Base-by-base conservation (phyloP, 495 filamentous ascomycete species). In the Hypoxylon lienhwacheense region DNA sequence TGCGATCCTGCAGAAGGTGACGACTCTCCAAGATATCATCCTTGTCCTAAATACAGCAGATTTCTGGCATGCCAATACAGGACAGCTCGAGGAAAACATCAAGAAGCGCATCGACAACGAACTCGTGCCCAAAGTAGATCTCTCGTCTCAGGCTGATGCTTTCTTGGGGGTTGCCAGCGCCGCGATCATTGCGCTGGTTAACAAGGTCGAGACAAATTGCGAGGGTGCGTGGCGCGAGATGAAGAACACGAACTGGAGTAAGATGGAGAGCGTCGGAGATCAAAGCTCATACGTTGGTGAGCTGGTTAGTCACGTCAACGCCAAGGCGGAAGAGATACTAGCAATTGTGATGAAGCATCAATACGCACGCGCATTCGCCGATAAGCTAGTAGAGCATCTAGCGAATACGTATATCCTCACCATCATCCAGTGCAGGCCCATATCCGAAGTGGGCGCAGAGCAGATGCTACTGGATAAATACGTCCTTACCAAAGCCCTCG, bases 391-490 rank as follows among this genome's bases (percentile, higher is more conserved):
- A 11, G 95, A 98, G 64, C 75, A 87, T 51, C 74, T 96, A 44
- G 84, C 86, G 12, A 87, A 78, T 52, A 72, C 86, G 4, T 98
- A 92, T 69, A 80, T 96, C 60, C 69, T 75, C 28, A 95, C 88
- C 57, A 83, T 97, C 53, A 89, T 95, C 33, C 88, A 89, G 65
- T 95, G 90, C 72, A 85, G 79, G 53, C 93, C 93, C 14, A 83
- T 98, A 45, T 89, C 88, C 11, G 92, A 96, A 68, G 89, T 90
- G 39, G 93, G 91, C 17, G 93, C 93, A n/a, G 95, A 98, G 71
- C 93, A 95, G 83, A 96, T 98, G 91, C 80, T 98, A 5, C 82
- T 98, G 2, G 95, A 98, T 67, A 86, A 88, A 41, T 97, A 97
- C 66, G 88, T 87, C 21, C 79, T 97, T 5, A 96, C 91, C 55